Conservation (phyloP, 352 stramenopile species). For the Pythium phragmitis region DNA sequence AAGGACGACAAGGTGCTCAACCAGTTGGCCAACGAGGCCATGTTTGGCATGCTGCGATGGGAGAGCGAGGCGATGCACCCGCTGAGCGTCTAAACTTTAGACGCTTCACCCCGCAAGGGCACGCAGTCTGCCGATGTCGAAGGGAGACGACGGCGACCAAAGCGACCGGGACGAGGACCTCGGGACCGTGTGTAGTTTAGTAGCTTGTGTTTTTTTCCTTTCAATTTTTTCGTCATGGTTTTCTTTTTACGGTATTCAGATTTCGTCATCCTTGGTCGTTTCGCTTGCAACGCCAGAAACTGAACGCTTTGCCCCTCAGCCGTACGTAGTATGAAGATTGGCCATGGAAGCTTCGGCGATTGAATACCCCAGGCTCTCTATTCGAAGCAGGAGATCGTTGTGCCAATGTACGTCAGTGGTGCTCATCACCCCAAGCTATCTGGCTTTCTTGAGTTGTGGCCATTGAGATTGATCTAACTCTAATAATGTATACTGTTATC, state of each 20-base stretch:
- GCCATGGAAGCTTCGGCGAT: not conserved
- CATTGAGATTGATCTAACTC: no score
- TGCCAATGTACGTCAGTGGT: not conserved
- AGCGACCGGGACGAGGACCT: not conserved
- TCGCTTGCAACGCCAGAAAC: not conserved
- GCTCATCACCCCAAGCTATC: not conserved
- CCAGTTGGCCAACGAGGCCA: slow-evolving; percentile 79
- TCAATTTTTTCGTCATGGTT: slow-evolving; percentile 5
- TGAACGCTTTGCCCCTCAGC: not conserved
- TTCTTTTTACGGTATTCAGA: slow-evolving; percentile 4
- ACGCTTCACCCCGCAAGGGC: no score
- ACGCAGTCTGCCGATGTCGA: not conserved
- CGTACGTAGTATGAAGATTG: not conserved
- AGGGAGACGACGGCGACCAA: no score
- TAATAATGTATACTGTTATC: no score
- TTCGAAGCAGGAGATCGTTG: not conserved
- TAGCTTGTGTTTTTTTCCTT: slow-evolving; percentile 11
- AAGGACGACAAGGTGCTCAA: slow-evolving; percentile 85
- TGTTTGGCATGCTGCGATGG: slow-evolving; percentile 86
- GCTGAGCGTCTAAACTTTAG: slow-evolving; percentile 51
- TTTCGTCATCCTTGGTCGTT: slow-evolving; percentile 2
- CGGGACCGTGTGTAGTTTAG: slow-evolving; percentile 8
- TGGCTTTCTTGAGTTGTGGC: no score
- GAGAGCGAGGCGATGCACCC: slow-evolving; percentile 84
- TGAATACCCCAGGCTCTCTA: not conserved